Conservation (phyloP, 192 early-diverging fungal species). For the Blastocladiella britannica region DNA sequence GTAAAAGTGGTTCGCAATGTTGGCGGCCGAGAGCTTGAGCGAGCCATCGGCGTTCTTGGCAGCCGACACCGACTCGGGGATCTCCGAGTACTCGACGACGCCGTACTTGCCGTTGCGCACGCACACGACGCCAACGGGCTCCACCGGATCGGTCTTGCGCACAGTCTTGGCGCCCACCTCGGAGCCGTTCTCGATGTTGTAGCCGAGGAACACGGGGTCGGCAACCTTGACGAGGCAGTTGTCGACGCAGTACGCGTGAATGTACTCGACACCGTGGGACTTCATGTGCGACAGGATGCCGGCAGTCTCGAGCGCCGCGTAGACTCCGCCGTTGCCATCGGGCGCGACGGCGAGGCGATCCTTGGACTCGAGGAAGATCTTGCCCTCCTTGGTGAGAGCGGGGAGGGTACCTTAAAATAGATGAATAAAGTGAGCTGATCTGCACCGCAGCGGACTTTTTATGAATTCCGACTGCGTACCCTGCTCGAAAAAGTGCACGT, state of each 20-base stretch:
- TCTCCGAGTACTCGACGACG: constrained; percentile 97
- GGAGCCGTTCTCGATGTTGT: constrained; percentile 66
- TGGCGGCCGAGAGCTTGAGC: constrained; percentile 74
- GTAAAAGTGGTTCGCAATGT: constrained; percentile 99
- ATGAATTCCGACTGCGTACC: constrained; percentile 21
- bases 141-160: constrained; percentile 62
- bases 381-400: constrained; percentile 77
- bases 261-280: constrained; percentile 59
- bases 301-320: constrained; percentile 67
- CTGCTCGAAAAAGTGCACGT: constrained; percentile 93
- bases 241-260: constrained; percentile 94
- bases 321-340: constrained; percentile 88
- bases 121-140: constrained; percentile 91
- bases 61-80: constrained; percentile 49
- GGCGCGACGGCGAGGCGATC: constrained; percentile 53
- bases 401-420: constrained; percentile 52
- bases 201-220: constrained; percentile 88
- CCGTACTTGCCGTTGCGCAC: constrained; percentile 55
- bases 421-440: too few species aligned
- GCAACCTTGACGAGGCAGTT: constrained; percentile 93
- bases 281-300: constrained; percentile 63
- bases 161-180: constrained; percentile 92
- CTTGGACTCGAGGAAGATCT: constrained; percentile 73
- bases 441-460: not conserved
- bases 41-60: constrained; percentile 38